Percentiles rank a stretch among this genome's conserved stretches.
phyloP scores from a whole-genome alignment of 805 yeast genomes.

The Cyberlindnera meyerae region DNA sequence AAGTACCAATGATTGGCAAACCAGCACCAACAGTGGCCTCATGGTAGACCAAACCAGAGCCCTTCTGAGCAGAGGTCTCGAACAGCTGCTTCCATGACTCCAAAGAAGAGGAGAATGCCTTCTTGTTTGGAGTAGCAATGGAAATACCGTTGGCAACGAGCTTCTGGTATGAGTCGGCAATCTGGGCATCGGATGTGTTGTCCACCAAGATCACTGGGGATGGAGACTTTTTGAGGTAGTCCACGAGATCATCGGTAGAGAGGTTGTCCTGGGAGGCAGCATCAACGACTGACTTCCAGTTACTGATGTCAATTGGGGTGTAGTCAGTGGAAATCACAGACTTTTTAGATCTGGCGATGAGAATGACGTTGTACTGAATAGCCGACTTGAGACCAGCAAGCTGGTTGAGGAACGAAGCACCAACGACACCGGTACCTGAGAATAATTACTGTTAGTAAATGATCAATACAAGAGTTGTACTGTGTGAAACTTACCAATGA shows the following conservation, averaged over 20 bases:
- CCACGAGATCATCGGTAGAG: constrained; percentile 52
- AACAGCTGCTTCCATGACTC: constrained; percentile 75
- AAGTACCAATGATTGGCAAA: constrained; percentile 83
- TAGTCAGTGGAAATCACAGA: constrained; percentile 68
- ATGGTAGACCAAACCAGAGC: constrained; percentile 77
- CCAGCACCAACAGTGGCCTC: constrained; percentile 99
- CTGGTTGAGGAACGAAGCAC: constrained; percentile 85
- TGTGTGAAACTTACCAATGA: constrained; percentile 45
- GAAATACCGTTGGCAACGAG: constrained; percentile 77
- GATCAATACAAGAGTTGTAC: too few relatives aligned
- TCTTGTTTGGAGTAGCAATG: constrained; percentile 97
- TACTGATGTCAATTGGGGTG: constrained; percentile 58
- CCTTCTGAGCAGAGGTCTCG: constrained; percentile 43
- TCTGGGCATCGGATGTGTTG: constrained; percentile 80
- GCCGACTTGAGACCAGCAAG: constrained; percentile 54
- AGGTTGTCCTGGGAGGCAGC: constrained; percentile 43
- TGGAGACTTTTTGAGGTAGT: constrained; percentile 60
- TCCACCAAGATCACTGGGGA: constrained; percentile 82
- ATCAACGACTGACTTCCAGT: constrained; percentile 48
- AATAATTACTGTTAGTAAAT: too few relatives aligned
- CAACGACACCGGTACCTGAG: constrained; percentile 88
- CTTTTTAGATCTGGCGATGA: constrained; percentile 70
- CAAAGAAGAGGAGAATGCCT: constrained; percentile 83
- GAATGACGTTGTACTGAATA: constrained; percentile 69
- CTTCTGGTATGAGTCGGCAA: constrained; percentile 74